Conservation (phyloP, 495 filamentous ascomycete genomes). For the Chaetomidium leptoderma region DNA sequence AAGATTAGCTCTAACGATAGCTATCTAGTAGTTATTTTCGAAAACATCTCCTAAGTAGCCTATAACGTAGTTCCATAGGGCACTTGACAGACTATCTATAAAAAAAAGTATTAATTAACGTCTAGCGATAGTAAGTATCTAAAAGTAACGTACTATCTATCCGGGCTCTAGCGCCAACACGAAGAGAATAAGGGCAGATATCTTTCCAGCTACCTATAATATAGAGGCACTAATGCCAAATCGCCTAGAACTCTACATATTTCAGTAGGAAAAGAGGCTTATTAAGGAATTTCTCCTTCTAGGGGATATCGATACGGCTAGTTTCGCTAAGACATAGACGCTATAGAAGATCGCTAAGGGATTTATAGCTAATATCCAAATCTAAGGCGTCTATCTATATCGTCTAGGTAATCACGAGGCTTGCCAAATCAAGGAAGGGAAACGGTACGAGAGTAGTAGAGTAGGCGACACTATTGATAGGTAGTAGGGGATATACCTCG, state of each 20-base stretch:
- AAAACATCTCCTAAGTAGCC: too few relatives aligned
- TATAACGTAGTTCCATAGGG: too few relatives aligned
- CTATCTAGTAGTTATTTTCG: too few relatives aligned
- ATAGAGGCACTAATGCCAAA: conserved; percentile 7
- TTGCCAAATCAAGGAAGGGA: conserved; percentile 13
- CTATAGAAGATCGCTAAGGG: conserved; percentile 12
- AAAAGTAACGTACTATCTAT: conserved; percentile 18
- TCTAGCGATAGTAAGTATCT: conserved; percentile 8
- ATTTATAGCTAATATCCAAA: conserved; percentile 13
- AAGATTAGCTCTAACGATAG: too few relatives aligned
- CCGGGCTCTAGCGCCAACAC: conserved; percentile 16
- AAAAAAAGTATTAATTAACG: conserved; percentile 7
- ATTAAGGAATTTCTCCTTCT: conserved; percentile 16
- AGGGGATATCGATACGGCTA: conserved; percentile 11
- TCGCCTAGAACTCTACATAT: conserved; percentile 6
- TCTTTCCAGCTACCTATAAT: conserved; percentile 8
- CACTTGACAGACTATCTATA: too few relatives aligned
- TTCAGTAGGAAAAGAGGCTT: conserved; percentile 14
- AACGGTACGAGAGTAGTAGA: conserved; percentile 16
- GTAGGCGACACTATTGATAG: conserved; percentile 12
- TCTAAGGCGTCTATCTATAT: conserved; percentile 15
- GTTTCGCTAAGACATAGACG: conserved; percentile 10
- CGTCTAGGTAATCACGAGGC: conserved; percentile 11
- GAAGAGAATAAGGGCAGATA: conserved; percentile 17
- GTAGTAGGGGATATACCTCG: conserved; percentile 10